phyloP scores from a whole-genome alignment of 2,329 filamentous ascomycete genomes.

The Ilyonectria destructans region DNA sequence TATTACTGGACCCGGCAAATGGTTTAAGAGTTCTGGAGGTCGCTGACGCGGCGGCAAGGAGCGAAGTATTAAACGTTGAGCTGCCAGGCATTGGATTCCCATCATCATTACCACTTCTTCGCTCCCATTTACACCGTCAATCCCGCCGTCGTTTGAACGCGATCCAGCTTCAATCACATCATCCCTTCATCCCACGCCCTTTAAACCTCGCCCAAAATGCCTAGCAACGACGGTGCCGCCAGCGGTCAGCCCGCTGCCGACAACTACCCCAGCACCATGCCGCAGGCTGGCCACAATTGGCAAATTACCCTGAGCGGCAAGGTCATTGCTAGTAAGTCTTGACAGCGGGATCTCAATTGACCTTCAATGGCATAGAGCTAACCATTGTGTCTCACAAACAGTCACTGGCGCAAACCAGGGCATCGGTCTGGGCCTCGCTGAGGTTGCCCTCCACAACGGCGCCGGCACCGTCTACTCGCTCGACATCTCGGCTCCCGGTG shows the following conservation, averaged over 20 bases:
- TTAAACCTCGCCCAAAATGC: constrained; percentile 8
- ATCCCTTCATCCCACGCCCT: background rate
- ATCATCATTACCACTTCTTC: background rate
- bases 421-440: constrained; percentile 63
- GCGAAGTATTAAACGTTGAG: constrained; percentile 10
- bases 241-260: constrained; percentile 12
- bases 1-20: background rate
- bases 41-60: background rate
- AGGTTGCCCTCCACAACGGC: constrained; percentile 63
- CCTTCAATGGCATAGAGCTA: background rate
- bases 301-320: constrained; percentile 55
- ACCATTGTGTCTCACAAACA: constrained; percentile 15
- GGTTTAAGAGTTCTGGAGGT: background rate
- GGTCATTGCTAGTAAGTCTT: constrained; percentile 57
- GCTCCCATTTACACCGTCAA: background rate
- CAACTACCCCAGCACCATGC: constrained; percentile 52
- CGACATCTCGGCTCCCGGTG: constrained; percentile 48
- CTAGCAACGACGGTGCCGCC: constrained; percentile 20
- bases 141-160: background rate
- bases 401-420: constrained; percentile 62
- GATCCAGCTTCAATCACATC: background rate
- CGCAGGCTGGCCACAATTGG: constrained; percentile 54
- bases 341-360: background rate
- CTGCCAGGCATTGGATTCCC: background rate
- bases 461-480: constrained; percentile 53